Evolutionary conservation across 768 basidiomycete species (phyloP).

Genomic region (Suillus hirtellus): DNA sequence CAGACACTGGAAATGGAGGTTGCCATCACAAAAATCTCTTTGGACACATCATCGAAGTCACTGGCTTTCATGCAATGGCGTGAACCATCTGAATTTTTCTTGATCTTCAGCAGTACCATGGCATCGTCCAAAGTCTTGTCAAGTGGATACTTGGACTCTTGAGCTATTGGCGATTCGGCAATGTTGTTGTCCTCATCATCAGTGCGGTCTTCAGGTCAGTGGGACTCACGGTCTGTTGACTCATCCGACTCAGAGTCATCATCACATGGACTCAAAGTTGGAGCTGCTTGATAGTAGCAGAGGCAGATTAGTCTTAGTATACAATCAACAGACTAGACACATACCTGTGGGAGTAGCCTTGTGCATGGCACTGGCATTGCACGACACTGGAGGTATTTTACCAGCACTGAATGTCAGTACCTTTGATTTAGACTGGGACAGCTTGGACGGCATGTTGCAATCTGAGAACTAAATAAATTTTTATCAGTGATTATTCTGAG

Average conservation of each 20-base stretch:
- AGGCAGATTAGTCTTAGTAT: background rate
- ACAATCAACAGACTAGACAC: background rate
- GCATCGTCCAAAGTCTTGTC: background rate
- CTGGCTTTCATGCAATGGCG: constrained; percentile 12
- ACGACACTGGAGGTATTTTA: background rate
- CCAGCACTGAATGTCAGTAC: background rate
- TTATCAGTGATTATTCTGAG: background rate
- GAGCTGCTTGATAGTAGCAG: background rate
- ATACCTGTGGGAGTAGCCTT: constrained; percentile 1
- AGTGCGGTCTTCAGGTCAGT: background rate
- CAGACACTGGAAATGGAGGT: constrained; percentile 1
- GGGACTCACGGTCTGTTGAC: background rate
- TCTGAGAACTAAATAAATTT: background rate
- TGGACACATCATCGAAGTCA: constrained; percentile 19
- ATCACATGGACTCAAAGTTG: background rate
- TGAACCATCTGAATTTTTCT: background rate
- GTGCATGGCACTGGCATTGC: background rate
- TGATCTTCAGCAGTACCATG: background rate
- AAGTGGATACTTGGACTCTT: background rate
- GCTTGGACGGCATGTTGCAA: background rate
- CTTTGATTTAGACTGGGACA: background rate
- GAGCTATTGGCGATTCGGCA: background rate
- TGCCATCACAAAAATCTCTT: constrained; percentile 22
- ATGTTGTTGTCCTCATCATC: background rate
- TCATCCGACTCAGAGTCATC: background rate